A percentile compares a stretch with the other conserved stretches of the same genome.
Evolutionary conservation across 164 flowering plant species (phyloP).

Genomic region (Vitis rupestris): DNA sequence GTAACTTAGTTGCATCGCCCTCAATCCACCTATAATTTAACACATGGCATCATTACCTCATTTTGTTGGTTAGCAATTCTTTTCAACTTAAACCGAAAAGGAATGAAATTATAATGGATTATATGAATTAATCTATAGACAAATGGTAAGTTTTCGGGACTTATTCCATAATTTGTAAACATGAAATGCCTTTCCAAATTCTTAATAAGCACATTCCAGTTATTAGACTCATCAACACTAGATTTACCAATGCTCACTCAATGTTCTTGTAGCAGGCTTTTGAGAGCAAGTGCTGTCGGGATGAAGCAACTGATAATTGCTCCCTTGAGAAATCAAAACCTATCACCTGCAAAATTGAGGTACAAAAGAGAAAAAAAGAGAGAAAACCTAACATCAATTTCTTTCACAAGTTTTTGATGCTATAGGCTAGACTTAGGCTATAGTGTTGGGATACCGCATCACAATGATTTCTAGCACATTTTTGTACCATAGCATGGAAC

Average conservation of each 20-base stretch:
- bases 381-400: not conserved
- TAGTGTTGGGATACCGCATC: no score
- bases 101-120: not conserved
- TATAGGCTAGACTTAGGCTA: not conserved
- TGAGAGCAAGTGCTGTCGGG: constrained; percentile 45
- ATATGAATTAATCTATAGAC: not conserved
- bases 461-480: no score
- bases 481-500: no score
- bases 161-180: not conserved
- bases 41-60: constrained; percentile 1
- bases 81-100: no score
- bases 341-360: constrained; percentile 50
- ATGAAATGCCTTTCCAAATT: not conserved
- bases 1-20: constrained; percentile 84
- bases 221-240: not conserved
- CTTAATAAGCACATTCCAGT: not conserved
- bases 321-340: constrained; percentile 89
- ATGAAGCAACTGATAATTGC: constrained; percentile 68
- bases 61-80: not conserved
- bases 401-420: not conserved
- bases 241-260: constrained; percentile 82
- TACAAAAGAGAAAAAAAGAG: not conserved
- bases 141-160: no score
- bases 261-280: constrained; percentile 72
- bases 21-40: constrained; percentile 72